Conservation (phyloP, 306 rosid genomes). For the Vachellia collinsii region DNA sequence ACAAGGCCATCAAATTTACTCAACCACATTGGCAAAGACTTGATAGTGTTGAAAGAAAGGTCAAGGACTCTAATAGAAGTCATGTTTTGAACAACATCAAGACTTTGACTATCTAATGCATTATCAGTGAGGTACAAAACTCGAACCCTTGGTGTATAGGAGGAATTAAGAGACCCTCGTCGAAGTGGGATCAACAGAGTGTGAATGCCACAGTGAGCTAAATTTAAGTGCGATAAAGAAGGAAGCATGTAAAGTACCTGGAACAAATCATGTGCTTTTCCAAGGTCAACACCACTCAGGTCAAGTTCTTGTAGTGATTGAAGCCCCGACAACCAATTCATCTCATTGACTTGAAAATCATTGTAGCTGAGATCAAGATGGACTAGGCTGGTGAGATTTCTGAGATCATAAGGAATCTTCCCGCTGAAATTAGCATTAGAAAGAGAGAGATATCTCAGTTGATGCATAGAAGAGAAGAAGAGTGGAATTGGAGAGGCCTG, state of each 20-base stretch:
- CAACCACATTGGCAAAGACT: background rate
- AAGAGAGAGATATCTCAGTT: background rate
- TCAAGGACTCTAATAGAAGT: background rate
- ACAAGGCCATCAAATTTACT: background rate
- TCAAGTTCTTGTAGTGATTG: conserved; percentile 19
- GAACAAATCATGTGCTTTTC: conserved; percentile 7
- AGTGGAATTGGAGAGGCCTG: background rate
- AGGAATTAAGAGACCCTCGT: background rate
- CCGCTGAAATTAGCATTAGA: background rate
- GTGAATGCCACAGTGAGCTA: background rate
- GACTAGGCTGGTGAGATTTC: conserved; percentile 21
- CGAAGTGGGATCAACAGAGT: background rate
- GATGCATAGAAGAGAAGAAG: background rate
- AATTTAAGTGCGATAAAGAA: background rate
- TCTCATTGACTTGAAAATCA: background rate
- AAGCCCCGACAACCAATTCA: conserved; percentile 38
- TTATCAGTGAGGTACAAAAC: background rate
- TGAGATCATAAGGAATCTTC: conserved; percentile 16
- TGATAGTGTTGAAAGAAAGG: background rate
- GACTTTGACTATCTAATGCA: background rate
- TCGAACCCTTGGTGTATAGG: background rate
- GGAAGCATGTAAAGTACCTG: conserved; percentile 33
- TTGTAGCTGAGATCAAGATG: conserved; percentile 24
- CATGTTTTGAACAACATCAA: background rate
- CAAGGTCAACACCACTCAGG: background rate